Evolutionary conservation across 352 stramenopile genomes (phyloP).

Genomic region (Phytophthora kernoviae): DNA sequence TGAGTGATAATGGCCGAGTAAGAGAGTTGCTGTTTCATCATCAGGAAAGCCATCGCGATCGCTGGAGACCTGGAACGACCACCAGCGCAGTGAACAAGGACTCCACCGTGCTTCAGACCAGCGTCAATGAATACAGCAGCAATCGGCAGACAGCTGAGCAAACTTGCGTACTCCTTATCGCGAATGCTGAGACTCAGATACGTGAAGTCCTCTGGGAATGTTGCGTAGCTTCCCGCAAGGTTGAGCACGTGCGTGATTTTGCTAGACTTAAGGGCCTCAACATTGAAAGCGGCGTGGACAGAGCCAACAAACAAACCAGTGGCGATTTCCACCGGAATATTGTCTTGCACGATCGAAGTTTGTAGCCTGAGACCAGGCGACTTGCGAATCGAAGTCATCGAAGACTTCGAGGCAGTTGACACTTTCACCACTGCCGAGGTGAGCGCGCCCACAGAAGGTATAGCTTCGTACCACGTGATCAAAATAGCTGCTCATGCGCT

Average conservation of each 20-base stretch:
- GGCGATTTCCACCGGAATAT: slow-evolving; percentile 74
- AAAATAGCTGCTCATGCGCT: slow-evolving; percentile 24
- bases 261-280: slow-evolving; percentile 75
- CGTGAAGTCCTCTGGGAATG: slow-evolving; percentile 87
- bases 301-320: slow-evolving; percentile 83
- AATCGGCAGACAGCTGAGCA: slow-evolving; percentile 85
- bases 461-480: slow-evolving; percentile 3
- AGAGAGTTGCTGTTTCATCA: slow-evolving; percentile 62
- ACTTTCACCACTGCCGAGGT: background rate
- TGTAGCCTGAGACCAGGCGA: slow-evolving; percentile 60
- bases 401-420: background rate
- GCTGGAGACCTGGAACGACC: slow-evolving; percentile 86
- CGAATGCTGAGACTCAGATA: slow-evolving; percentile 91
- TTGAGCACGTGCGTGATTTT: slow-evolving; percentile 89
- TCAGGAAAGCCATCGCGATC: slow-evolving; percentile 80
- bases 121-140: slow-evolving; percentile 83
- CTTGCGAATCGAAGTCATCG: slow-evolving; percentile 51
- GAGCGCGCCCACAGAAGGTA: background rate
- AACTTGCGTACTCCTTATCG: slow-evolving; percentile 90
- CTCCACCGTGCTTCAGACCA: slow-evolving; percentile 59
- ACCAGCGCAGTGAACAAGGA: slow-evolving; percentile 87
- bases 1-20: slow-evolving; percentile 56
- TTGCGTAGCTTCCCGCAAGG: slow-evolving; percentile 82
- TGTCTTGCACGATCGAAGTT: slow-evolving; percentile 83
- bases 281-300: slow-evolving; percentile 88